phyloP scores from a whole-genome alignment of 805 yeast species.

The Kuraishia ogatae region DNA sequence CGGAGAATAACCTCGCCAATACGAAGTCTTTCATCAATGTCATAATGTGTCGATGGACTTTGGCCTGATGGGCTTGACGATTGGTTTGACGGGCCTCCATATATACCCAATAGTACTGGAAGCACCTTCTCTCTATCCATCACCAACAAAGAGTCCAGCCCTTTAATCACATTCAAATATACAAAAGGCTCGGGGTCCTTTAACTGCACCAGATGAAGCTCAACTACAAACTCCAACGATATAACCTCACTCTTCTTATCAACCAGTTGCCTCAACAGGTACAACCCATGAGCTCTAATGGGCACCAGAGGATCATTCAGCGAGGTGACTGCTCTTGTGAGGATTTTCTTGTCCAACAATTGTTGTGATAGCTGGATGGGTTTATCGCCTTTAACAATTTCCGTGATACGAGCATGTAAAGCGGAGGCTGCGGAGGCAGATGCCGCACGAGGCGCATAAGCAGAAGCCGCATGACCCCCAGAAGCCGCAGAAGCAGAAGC shows the following conservation, averaged over 20 bases:
- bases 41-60: no score
- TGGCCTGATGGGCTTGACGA: no score
- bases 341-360: slow-evolving; percentile 27
- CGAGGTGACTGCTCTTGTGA: slow-evolving; percentile 55
- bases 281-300: slow-evolving; percentile 78
- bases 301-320: slow-evolving; percentile 78
- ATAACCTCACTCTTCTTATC: slow-evolving; percentile 42
- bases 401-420: slow-evolving; percentile 21
- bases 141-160: slow-evolving; percentile 54
- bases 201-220: slow-evolving; percentile 55
- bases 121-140: slow-evolving; percentile 28
- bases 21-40: slow-evolving; percentile 61
- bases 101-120: slow-evolving; percentile 28
- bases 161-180: slow-evolving; percentile 77
- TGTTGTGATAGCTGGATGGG: slow-evolving; percentile 9
- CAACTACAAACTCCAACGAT: slow-evolving; percentile 42
- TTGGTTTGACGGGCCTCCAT: no score
- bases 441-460: no score
- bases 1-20: slow-evolving; percentile 76
- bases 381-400: slow-evolving; percentile 20
- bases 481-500: no score
- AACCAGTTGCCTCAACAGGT: slow-evolving; percentile 48
- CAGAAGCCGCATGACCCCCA: no score
- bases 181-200: slow-evolving; percentile 81
- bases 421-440: no score